Conservation (phyloP, 2,329 filamentous ascomycete species). For the Cytospora schulzeri region DNA sequence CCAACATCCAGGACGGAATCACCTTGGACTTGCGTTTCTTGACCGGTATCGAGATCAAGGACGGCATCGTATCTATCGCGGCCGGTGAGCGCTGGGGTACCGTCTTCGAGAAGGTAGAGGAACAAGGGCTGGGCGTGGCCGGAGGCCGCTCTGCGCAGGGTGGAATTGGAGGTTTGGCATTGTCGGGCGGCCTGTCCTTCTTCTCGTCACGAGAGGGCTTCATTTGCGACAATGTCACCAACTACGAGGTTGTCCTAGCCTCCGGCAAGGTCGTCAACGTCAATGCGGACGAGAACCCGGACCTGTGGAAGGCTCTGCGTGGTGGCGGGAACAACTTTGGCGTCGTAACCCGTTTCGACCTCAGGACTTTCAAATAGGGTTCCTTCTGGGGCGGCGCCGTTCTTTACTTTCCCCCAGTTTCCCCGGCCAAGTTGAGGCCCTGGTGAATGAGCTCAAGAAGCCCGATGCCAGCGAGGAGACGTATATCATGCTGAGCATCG, state of each 20-base stretch:
- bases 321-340: conserved; percentile 48
- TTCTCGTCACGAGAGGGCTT: conserved; percentile 37
- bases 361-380: conserved; percentile 21
- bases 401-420: conserved; percentile 31
- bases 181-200: conserved; percentile 45
- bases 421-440: conserved; percentile 30
- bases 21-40: conserved; percentile 38
- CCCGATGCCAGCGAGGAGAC: conserved; percentile 28
- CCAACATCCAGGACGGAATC: conserved; percentile 40
- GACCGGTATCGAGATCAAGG: conserved; percentile 35
- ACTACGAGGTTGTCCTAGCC: conserved; percentile 45
- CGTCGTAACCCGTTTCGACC: conserved; percentile 32
- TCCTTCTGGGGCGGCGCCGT: conserved; percentile 31
- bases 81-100: conserved; percentile 41
- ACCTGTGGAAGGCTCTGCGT: conserved; percentile 47
- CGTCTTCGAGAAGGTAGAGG: conserved; percentile 40
- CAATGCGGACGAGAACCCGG: conserved; percentile 37
- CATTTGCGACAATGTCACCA: conserved; percentile 41
- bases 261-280: conserved; percentile 43
- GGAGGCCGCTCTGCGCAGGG: conserved; percentile 39
- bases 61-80: conserved; percentile 37
- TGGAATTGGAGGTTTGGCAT: conserved; percentile 42
- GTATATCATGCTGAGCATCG: conserved; percentile 32
- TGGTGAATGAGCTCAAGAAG: conserved; percentile 29
- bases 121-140: conserved; percentile 36